phyloP scores from a whole-genome alignment of 768 basidiomycete genomes.

The Auriscalpium orientale region DNA sequence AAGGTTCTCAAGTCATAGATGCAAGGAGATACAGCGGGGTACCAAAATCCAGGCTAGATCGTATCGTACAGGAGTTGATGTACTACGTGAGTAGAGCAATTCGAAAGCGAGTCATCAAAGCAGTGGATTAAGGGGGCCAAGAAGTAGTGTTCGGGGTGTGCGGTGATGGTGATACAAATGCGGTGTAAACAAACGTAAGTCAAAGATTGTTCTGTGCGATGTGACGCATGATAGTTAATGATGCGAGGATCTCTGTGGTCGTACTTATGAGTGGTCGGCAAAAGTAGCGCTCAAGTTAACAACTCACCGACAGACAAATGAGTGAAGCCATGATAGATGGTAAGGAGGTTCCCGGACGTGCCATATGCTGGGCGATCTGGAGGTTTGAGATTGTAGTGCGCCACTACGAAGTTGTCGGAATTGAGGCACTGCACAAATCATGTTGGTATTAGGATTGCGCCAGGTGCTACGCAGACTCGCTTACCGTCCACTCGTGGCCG shows the following conservation, averaged over 20 bases:
- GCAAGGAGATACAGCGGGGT: too few species aligned
- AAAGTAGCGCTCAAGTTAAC: neutral
- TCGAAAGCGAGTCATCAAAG: too few species aligned
- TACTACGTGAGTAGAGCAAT: too few species aligned
- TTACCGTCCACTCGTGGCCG: slow-evolving; percentile 71
- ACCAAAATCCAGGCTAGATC: too few species aligned
- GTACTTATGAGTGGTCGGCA: neutral
- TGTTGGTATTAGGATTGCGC: slow-evolving; percentile 2
- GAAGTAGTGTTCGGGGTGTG: too few species aligned
- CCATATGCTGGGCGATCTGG: slow-evolving; percentile 46
- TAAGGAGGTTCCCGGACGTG: slow-evolving; percentile 56
- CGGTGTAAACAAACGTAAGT: neutral
- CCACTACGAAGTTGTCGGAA: slow-evolving; percentile 47
- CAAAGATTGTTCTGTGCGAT: slow-evolving; percentile 16
- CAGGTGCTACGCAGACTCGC: slow-evolving; percentile 24
- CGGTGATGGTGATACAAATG: neutral
- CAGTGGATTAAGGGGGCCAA: too few species aligned
- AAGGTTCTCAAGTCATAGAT: too few species aligned
- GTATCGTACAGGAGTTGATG: too few species aligned
- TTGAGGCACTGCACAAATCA: slow-evolving; percentile 39
- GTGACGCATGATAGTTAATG: slow-evolving; percentile 16
- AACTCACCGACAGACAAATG: slow-evolving; percentile 47
- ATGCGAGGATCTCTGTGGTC: slow-evolving; percentile 12
- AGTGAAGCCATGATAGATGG: slow-evolving; percentile 47
- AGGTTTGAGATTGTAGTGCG: slow-evolving; percentile 58